These are phyloP conservation scores for Aureobasidium melanogenum DNA, from an alignment of 2,329 filamentous ascomycete species.

Conservation along the genomic window DNA sequence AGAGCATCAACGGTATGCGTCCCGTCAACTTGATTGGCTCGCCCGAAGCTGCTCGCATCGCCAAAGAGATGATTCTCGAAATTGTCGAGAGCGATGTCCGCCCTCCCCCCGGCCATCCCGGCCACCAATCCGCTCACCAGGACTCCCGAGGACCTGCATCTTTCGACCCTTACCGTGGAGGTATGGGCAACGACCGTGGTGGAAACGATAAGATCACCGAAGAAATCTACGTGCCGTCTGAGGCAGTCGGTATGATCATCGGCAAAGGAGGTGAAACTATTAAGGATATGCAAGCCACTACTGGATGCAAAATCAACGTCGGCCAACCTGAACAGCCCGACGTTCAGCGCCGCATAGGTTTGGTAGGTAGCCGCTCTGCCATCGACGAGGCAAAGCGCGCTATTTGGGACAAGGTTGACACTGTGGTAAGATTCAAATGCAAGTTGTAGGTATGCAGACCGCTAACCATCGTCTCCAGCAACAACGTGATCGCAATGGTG, in stretches of 20 bases:
- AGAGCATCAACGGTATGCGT: conserved; percentile 81
- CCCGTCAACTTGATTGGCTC: conserved; percentile 86
- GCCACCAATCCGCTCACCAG: conserved; percentile 10
- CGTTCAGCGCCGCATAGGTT: conserved; percentile 74
- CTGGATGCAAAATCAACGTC: conserved; percentile 92
- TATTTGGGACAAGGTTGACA: conserved; percentile 87
- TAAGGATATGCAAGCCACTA: conserved; percentile 81
- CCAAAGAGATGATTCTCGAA: conserved; percentile 83
- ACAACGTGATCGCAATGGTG: conserved; percentile 16
- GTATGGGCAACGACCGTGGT: conserved; percentile 32
- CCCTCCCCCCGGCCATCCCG: conserved; percentile 13
- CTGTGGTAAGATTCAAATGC: conserved; percentile 40
- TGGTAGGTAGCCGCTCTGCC: conserved; percentile 68
- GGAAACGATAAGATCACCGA: conserved; percentile 66
- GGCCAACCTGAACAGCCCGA: conserved; percentile 73
- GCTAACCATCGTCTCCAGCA: conserved; percentile 8
- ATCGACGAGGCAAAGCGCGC: conserved; percentile 74
- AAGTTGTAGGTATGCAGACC: not conserved
- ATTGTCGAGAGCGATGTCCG: conserved; percentile 83
- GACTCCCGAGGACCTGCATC: conserved; percentile 18
- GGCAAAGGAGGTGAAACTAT: conserved; percentile 90
- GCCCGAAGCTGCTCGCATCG: conserved; percentile 61
- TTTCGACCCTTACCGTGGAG: conserved; percentile 27
- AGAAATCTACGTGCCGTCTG: conserved; percentile 75
- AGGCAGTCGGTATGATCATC: conserved; percentile 93